Percentiles rank a stretch among this genome's conserved stretches.
phyloP scores from a whole-genome alignment of 768 basidiomycete species.

The Pholiota conissans region DNA sequence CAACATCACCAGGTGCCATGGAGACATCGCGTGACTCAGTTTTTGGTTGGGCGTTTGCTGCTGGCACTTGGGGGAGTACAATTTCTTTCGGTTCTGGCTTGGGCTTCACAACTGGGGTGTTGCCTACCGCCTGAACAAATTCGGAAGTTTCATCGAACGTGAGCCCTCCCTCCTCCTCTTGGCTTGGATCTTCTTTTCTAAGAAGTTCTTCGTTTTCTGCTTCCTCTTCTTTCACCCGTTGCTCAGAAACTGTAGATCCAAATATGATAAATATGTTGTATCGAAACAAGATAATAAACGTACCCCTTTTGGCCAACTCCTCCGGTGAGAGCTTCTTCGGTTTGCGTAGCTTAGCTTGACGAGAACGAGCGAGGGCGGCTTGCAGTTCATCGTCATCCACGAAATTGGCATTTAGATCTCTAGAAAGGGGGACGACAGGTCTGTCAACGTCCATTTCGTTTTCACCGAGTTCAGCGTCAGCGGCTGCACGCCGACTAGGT shows the following conservation, averaged over 20 bases:
- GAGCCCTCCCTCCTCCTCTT: constrained; percentile 52
- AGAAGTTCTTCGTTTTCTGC: constrained; percentile 34
- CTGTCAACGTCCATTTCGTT: constrained; percentile 83
- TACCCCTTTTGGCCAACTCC: constrained; percentile 77
- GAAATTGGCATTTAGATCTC: constrained; percentile 85
- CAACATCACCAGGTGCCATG: constrained; percentile 59
- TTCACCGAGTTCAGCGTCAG: constrained; percentile 47
- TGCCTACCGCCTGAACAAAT: constrained; percentile 85
- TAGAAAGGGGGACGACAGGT: constrained; percentile 62
- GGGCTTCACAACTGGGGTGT: constrained; percentile 51
- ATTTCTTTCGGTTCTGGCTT: constrained; percentile 49
- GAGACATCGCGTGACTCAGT: constrained; percentile 55
- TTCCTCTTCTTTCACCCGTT: constrained; percentile 55
- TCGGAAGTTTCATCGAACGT: constrained; percentile 97
- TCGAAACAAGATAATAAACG: too few relatives aligned
- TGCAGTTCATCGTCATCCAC: constrained; percentile 99
- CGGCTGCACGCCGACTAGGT: constrained; percentile 61
- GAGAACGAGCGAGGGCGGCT: constrained; percentile 83
- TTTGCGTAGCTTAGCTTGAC: constrained; percentile 80
- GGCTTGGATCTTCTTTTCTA: constrained; percentile 46
- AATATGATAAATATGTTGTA: too few relatives aligned
- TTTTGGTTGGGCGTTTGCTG: constrained; percentile 18
- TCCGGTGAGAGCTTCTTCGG: constrained; percentile 77
- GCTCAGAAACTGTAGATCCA: constrained; percentile 73
- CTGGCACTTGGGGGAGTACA: constrained; percentile 9